Evolutionary conservation across 768 basidiomycete species (phyloP), one percentile per base, ranked within the genome.

Genomic region (Pluteus cervinus): DNA sequence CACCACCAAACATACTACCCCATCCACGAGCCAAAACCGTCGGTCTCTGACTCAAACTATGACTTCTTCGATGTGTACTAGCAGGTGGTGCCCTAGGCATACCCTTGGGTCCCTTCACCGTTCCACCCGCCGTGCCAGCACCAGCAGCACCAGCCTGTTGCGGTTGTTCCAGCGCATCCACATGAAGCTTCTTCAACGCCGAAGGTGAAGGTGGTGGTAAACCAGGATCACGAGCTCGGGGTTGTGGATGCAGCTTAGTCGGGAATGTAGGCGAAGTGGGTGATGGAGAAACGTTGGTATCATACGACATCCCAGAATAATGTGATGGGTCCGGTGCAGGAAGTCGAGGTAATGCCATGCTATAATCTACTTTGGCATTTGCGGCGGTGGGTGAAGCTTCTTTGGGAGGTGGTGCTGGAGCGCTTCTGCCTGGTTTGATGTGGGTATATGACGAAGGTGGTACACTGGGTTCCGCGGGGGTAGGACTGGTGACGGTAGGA

Each of bases 321-420:
- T 91, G 88, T 0, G 80, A 79, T 4, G 84, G 77, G 51, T 82
- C 83, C 0, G 89, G 89, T 2, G 84, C 75, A 20, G 89, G 88
- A 10, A 91, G 66, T 12, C 83, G 70, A 2, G 89, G 87, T 5
- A 90, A 69, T 0, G 81, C 77, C 79, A 92, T 88, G 46, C 74
- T 82, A 54, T 90, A 88, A 48, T 88, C 85, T 4, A 81, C 78
- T 51, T 66, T 63, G 42, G 61, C 54, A 33, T 50, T 44, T 31
- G 58, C 35, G 20, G 50, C 31, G 4, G 28, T 29, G 24, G 54
- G 39, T 12, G 50, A 38, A 10, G 51, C 39, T 15, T 64, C 61
- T 37, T 58, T 61, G 44, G 44, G 54, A 32, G 53, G 33, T 16
- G 48, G 49, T 5, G 51, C 30, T 11, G 59, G 50, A 23, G 57